Base-by-base conservation (phyloP, 1,284 basidiomycete species). In the Apiotrichum sp. region DNA sequence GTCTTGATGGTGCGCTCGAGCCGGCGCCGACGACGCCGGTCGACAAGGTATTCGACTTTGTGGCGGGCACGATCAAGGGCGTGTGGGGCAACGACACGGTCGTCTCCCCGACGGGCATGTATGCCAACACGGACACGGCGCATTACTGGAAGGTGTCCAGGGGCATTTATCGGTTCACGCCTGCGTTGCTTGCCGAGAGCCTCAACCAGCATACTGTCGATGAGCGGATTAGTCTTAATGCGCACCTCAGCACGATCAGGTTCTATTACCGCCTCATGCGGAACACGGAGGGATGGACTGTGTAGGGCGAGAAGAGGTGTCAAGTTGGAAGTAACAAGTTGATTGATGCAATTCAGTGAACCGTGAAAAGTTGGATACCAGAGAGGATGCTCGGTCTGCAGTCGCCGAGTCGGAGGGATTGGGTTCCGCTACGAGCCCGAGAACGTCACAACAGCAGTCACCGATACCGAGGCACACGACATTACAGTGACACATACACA, bases 181-280 rank as follows among this genome's bases (percentile, higher is more conserved):
- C 74, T 9, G 74, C 70, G 13, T 50, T 70, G 6, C 62, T 73
- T 58, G 63, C 56, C 14, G 65, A 72, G 53, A 65, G 73, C 50
- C 60, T 69, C 29, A 71, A 76, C 50, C 71, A 77, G 16, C 80
- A 81, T 59, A 80, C 80, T 1, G 79, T 80, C 34, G 70, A 81
- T 58, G 80, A 80, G 72, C 62, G 72, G 41, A 73, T 76, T 59
- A 67, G 65, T 44, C 62, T 74, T 22, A 62, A 66, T 22, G 78
- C 72, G 0, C 74, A 80, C 56, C 69, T 79, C 41, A 74, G 72
- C 46, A 74, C 76, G 6, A 77, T 76, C 33, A 59, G 72, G 22
- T 81, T 79, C 68, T 80, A 76, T 68, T 78, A 78, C 64, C 73
- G 78, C 63, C 69, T 81, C 10, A 65, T 81, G n/a, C 66, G 67